Conservation (phyloP, 108 stramenopile genomes). For the Cyclotella atomus region DNA sequence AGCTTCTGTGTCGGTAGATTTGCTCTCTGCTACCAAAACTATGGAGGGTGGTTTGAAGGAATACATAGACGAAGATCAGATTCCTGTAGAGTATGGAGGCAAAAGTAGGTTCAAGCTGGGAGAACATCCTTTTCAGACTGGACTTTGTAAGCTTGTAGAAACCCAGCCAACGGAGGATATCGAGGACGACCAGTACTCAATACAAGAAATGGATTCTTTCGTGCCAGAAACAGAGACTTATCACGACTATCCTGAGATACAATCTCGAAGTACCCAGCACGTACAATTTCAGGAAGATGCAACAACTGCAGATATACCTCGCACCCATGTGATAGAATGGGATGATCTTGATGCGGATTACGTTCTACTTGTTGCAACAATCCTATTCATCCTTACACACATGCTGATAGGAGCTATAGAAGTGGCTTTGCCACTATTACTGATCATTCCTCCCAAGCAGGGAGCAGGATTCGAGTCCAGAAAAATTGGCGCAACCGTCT, state of each 20-base stretch:
- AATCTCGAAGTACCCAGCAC: not conserved
- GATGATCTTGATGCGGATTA: constrained; percentile 27
- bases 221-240: not conserved
- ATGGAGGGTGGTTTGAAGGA: constrained; percentile 48
- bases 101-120: constrained; percentile 54
- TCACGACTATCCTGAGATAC: not conserved
- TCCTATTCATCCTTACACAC: constrained; percentile 11
- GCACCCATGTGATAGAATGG: constrained; percentile 20
- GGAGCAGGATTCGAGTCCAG: constrained; percentile 54
- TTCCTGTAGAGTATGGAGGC: constrained; percentile 66
- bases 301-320: not conserved
- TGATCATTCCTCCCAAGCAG: constrained; percentile 36
- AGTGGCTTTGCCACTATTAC: constrained; percentile 47
- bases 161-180: constrained; percentile 2
- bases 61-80: constrained; percentile 68
- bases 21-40: constrained; percentile 44
- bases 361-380: constrained; percentile 26
- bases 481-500: constrained; percentile 39
- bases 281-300: not conserved
- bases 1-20: constrained; percentile 59
- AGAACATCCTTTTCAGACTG: constrained; percentile 64
- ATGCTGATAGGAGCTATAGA: constrained; percentile 45
- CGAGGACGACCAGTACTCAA: not conserved
- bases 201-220: not conserved
- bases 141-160: constrained; percentile 32